These are phyloP conservation scores for Leavenworthia alabamica DNA, from an alignment of 345 rosid species.

Conservation along the genomic window DNA sequence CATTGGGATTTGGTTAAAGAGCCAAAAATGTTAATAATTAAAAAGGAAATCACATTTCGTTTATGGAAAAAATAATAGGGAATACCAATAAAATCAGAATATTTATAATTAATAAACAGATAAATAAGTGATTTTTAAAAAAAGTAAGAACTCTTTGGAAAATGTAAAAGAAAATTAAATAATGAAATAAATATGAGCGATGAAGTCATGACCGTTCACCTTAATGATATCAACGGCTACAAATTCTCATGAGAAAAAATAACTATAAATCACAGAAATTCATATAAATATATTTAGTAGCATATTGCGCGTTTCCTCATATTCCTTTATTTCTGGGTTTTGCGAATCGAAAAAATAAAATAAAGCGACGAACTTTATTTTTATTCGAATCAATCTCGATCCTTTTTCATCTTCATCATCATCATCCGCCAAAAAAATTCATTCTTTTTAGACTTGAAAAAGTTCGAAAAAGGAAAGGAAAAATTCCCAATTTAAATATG, in stretches of 20 bases:
- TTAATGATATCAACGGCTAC: slow-evolving; percentile 30
- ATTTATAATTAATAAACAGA: background rate
- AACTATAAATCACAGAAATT: background rate
- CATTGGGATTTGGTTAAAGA: slow-evolving; percentile 18
- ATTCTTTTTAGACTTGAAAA: slow-evolving; percentile 15
- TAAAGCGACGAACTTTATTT: slow-evolving; percentile 18
- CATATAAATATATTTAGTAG: slow-evolving; percentile 25
- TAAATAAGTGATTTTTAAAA: background rate
- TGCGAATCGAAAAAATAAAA: slow-evolving; percentile 1
- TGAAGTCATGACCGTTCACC: slow-evolving; percentile 12
- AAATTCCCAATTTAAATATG: slow-evolving; percentile 21
- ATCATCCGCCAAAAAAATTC: slow-evolving; percentile 21
- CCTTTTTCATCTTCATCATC: slow-evolving; percentile 23
- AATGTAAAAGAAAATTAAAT: slow-evolving; percentile 1
- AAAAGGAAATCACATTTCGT: slow-evolving; percentile 1
- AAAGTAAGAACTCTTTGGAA: slow-evolving; percentile 15
- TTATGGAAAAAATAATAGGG: background rate
- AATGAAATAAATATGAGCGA: background rate
- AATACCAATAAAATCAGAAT: background rate
- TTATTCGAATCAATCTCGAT: slow-evolving; percentile 34
- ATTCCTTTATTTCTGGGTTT: slow-evolving; percentile 23
- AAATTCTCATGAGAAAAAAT: background rate
- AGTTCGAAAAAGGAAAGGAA: background rate
- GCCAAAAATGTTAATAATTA: background rate
- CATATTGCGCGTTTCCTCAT: slow-evolving; percentile 31